These are phyloP conservation scores for Tulasnella sp. DNA, from an alignment of 768 basidiomycete genomes.

Conservation along the genomic window DNA sequence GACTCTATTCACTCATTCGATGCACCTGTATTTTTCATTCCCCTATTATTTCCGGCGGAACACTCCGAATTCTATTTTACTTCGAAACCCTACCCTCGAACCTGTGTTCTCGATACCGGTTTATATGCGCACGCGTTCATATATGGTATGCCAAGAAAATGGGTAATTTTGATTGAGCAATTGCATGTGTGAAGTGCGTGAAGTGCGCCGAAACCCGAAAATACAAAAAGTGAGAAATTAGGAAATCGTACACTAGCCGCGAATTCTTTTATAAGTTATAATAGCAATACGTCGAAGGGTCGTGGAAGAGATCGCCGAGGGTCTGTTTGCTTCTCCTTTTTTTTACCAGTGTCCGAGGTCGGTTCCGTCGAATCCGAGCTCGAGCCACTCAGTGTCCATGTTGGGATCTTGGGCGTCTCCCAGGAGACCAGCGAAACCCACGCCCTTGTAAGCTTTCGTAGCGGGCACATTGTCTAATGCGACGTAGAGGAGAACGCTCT, in stretches of 20 bases:
- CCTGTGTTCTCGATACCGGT: not conserved
- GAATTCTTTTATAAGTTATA: not conserved
- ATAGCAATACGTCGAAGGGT: not conserved
- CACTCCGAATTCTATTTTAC: not conserved
- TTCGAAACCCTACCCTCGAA: too few species aligned
- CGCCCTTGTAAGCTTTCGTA: not conserved
- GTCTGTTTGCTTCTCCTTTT: not conserved
- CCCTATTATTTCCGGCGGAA: not conserved
- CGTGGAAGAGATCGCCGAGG: not conserved
- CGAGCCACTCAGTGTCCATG: slow-evolving; percentile 17
- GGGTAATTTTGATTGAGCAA: not conserved
- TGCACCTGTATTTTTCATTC: not conserved
- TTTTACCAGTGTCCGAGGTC: slow-evolving; percentile 24
- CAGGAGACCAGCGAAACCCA: slow-evolving; percentile 20
- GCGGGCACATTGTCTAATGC: slow-evolving; percentile 9
- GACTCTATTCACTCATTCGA: not conserved
- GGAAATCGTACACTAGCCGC: slow-evolving; percentile 6
- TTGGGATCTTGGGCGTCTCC: slow-evolving; percentile 2
- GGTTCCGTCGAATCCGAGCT: slow-evolving; percentile 20
- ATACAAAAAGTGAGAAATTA: not conserved
- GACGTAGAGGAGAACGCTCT: slow-evolving; percentile 13
- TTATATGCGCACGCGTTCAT: not conserved
- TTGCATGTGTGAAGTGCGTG: not conserved
- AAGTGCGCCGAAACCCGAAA: not conserved
- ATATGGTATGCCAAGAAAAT: not conserved